Evolutionary conservation across 2,329 filamentous ascomycete genomes (phyloP).

Genomic region (Trichoderma aggressivum): DNA sequence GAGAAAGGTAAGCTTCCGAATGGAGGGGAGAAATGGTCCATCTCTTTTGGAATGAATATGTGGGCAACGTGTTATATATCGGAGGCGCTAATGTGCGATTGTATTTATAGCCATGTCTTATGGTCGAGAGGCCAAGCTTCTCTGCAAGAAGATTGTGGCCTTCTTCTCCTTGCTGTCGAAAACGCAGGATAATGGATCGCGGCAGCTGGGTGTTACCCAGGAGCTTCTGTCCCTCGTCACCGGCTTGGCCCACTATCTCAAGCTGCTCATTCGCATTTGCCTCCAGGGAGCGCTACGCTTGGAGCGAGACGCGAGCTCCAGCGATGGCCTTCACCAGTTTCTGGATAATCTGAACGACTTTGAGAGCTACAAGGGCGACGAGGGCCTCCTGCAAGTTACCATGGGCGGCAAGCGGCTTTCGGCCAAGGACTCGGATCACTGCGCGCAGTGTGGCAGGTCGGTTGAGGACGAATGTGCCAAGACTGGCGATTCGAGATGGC

Average conservation of each 20-base stretch:
- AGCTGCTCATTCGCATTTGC: conserved; percentile 94
- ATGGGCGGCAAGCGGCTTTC: conserved; percentile 64
- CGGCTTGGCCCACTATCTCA: conserved; percentile 93
- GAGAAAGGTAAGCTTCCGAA: conserved; percentile 64
- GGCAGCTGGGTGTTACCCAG: conserved; percentile 93
- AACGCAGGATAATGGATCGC: conserved; percentile 84
- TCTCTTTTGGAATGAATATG: not conserved
- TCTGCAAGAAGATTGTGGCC: conserved; percentile 99
- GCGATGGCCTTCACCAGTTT: conserved; percentile 77
- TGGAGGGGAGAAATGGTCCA: not conserved
- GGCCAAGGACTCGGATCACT: conserved; percentile 79
- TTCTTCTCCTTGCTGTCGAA: conserved; percentile 96
- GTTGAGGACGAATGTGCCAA: conserved; percentile 93
- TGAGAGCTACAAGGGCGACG: conserved; percentile 71
- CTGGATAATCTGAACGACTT: conserved; percentile 79
- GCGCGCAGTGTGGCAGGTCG: conserved; percentile 73
- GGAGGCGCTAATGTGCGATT: not conserved
- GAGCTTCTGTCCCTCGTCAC: conserved; percentile 97
- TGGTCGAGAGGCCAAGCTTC: conserved; percentile 89
- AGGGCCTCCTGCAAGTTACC: conserved; percentile 64
- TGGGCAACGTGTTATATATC: not conserved
- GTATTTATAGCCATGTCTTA: conserved; percentile 71
- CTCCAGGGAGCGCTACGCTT: conserved; percentile 88
- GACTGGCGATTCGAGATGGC: conserved; percentile 74
- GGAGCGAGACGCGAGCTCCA: conserved; percentile 74